Base-by-base conservation (phyloP, 2,329 filamentous ascomycete species). In the Metarhizium album region DNA sequence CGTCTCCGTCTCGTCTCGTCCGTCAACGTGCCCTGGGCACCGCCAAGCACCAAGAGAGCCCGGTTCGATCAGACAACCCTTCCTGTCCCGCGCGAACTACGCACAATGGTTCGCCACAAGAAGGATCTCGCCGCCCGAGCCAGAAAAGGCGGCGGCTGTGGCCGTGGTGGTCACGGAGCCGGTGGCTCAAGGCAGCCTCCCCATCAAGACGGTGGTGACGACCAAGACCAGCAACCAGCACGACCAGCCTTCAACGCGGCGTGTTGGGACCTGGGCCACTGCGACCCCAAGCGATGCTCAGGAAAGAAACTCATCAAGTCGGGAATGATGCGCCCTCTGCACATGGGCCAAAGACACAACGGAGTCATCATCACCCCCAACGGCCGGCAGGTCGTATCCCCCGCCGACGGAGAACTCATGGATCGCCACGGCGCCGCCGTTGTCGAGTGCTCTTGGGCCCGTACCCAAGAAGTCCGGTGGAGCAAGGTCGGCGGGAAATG, bases 181-280 rank as follows among this genome's bases (percentile, higher is more conserved):
- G 56, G 60, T 13, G 48, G 42, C 43, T 47, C 45, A 5, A 45
- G 47, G 57, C 72, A 75, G 55, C 74, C 75, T 54, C 71, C 75
- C 53, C 76, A 75, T 57, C 73, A 65, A 57, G 27, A 29, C 27
- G 27, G 5, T n/a, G n/a, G n/a, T n/a, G 60, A 69, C 49, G 62
- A 48, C 43, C 48, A 52, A 37, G 49, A 53, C 33, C 47, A 58
- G 45, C 55, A 61, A 51, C 52, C 60, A 50, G 54, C 61, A 46
- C 78, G 60, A 56, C 82, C 70, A 38, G 63, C 72, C 22, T 96
- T 90, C 78, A 95, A 94, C 70, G 91, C 93, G 46, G 93, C 91
- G 53, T 96, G 91, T 67, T 98, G 93, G 93, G 93, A 98, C 64
- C 77, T 98, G 33, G 91, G 90, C 55, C 93, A 98, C 72, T 98